Conservation (phyloP, 2,329 filamentous ascomycete species). For the Aspergillus udagawae region DNA sequence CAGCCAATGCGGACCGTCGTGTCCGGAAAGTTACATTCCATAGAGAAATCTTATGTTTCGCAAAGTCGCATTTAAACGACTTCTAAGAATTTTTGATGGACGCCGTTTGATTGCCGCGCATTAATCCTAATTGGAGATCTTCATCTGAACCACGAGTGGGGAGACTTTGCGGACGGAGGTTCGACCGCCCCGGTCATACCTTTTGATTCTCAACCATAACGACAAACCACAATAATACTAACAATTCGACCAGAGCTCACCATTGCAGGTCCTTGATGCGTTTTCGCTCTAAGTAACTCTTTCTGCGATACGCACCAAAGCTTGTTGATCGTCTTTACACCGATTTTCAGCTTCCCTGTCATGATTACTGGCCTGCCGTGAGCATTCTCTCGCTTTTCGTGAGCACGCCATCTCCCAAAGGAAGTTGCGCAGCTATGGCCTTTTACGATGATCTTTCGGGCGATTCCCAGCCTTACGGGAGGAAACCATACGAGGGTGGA, state of each 20-base stretch:
- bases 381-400: no score
- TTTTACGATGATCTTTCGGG: slow-evolving; percentile 37
- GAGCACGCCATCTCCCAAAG: slow-evolving; percentile 5
- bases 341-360: slow-evolving; percentile 2
- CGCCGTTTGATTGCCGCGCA: no score
- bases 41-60: no score
- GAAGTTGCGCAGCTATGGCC: slow-evolving; percentile 27
- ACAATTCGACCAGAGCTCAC: neutral
- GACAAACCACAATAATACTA: neutral
- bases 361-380: slow-evolving; percentile 14
- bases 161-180: neutral
- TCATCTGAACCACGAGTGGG: neutral
- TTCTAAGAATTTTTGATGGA: no score
- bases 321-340: neutral
- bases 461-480: slow-evolving; percentile 30
- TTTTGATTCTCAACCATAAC: neutral
- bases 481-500: slow-evolving; percentile 32
- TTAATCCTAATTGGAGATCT: neutral
- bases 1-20: no score
- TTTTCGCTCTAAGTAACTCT: neutral
- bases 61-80: no score
- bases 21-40: no score
- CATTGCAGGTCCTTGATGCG: neutral
- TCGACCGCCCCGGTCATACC: neutral
- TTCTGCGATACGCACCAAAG: neutral